Percentiles rank a stretch among this genome's conserved stretches.
These are phyloP conservation scores for Peniophora sp. DNA, from an alignment of 1,284 basidiomycete species.

Conservation along the genomic window DNA sequence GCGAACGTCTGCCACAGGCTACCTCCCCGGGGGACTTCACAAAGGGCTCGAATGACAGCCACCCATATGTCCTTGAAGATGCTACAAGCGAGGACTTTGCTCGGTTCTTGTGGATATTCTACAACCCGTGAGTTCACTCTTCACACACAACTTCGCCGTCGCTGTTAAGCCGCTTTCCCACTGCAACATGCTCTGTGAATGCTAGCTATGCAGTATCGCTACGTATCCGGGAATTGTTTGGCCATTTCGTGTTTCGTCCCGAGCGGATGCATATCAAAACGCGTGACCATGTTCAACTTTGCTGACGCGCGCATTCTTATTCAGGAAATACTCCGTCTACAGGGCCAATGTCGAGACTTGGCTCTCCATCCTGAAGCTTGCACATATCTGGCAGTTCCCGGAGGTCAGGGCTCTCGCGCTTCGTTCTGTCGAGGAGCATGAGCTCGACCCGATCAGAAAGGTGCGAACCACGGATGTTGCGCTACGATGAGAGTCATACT, in stretches of 20 bases:
- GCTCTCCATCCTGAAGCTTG: constrained; percentile 50
- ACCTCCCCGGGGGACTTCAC: constrained; percentile 34
- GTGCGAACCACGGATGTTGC: no score
- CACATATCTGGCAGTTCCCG: constrained; percentile 51
- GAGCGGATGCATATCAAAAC: no score
- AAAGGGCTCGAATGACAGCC: constrained; percentile 36
- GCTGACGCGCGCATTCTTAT: neutral
- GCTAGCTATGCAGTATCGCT: no score
- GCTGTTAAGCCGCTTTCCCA: no score
- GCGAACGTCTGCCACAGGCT: constrained; percentile 32
- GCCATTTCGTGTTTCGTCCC: no score
- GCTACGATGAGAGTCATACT: no score
- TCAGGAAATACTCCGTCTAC: constrained; percentile 51
- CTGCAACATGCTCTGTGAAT: neutral
- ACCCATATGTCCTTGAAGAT: constrained; percentile 44
- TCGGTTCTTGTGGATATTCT: constrained; percentile 62
- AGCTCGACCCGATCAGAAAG: constrained; percentile 51
- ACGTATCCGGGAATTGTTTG: no score
- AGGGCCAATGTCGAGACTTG: constrained; percentile 45
- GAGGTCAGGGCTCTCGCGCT: constrained; percentile 54
- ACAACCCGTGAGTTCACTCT: constrained; percentile 50
- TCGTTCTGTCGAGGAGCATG: constrained; percentile 52
- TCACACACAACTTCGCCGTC: neutral
- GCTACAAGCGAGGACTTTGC: constrained; percentile 43
- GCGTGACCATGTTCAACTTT: neutral